These are phyloP conservation scores for Sarocladiaceae sp. DNA, from an alignment of 2,329 filamentous ascomycete genomes.

Conservation along the genomic window DNA sequence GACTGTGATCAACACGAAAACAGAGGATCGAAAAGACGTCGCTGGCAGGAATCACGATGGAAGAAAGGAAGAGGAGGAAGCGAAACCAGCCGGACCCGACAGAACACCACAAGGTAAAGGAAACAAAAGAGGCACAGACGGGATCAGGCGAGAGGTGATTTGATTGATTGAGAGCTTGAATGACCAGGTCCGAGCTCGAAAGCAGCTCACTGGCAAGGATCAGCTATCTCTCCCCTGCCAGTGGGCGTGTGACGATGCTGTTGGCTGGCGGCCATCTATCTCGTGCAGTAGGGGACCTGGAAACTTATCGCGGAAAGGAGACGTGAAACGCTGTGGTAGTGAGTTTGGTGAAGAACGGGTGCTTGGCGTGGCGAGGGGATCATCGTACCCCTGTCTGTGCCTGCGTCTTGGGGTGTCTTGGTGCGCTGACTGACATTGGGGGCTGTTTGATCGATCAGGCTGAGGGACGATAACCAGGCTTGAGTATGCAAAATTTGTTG, in stretches of 20 bases:
- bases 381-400: background rate
- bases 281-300: background rate
- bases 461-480: too few relatives aligned
- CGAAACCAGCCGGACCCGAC: background rate
- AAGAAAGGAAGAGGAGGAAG: slow-evolving; percentile 8
- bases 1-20: slow-evolving; percentile 3
- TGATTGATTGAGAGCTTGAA: slow-evolving; percentile 13
- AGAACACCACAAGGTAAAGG: background rate
- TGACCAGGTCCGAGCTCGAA: slow-evolving; percentile 15
- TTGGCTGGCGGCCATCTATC: background rate
- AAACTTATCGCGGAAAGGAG: background rate
- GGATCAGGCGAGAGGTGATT: slow-evolving; percentile 19
- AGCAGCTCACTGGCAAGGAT: background rate
- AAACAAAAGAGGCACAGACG: background rate
- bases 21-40: background rate
- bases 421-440: too few relatives aligned
- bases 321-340: slow-evolving; percentile 3
- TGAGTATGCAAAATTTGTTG: too few relatives aligned
- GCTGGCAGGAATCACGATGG: background rate
- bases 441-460: too few relatives aligned
- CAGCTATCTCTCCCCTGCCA: background rate
- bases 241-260: background rate
- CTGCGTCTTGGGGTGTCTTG: too few relatives aligned
- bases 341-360: background rate
- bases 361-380: slow-evolving; percentile 5